These are phyloP conservation scores for Fraxinus anomala DNA, from an alignment of 257 asterid species.

Conservation along the genomic window DNA sequence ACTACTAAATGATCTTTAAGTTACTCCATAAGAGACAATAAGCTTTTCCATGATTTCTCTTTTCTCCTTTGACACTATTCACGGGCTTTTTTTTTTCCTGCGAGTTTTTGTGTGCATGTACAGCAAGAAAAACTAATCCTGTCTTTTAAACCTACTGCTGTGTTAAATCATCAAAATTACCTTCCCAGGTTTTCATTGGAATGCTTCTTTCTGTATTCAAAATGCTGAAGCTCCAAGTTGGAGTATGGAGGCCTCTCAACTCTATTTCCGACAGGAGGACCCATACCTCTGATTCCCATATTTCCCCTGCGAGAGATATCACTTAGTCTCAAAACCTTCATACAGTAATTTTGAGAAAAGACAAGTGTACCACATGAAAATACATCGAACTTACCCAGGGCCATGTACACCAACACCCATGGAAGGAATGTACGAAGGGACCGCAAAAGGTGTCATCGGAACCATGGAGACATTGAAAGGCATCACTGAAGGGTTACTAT, in stretches of 20 bases:
- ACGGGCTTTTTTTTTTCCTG: not conserved
- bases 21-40: not conserved
- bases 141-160: not conserved
- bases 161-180: conserved; percentile 39
- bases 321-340: conserved; percentile 18
- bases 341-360: not conserved
- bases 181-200: conserved; percentile 45
- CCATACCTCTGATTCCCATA: conserved; percentile 52
- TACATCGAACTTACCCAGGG: conserved; percentile 45
- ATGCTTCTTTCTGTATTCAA: conserved; percentile 49
- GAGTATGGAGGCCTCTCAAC: conserved; percentile 21
- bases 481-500: conserved; percentile 58
- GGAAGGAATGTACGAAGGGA: conserved; percentile 49
- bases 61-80: not conserved
- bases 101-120: not conserved
- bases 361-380: not conserved
- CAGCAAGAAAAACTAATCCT: conserved; percentile 1
- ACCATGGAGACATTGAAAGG: conserved; percentile 57
- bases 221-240: conserved; percentile 40
- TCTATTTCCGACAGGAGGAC: conserved; percentile 39
- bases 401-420: conserved; percentile 44
- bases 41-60: not conserved
- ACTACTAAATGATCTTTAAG: not conserved
- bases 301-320: conserved; percentile 49
- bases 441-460: conserved; percentile 45